Base-by-base conservation (phyloP, 164 flowering plant genomes). In the Vitis vinifera region DNA sequence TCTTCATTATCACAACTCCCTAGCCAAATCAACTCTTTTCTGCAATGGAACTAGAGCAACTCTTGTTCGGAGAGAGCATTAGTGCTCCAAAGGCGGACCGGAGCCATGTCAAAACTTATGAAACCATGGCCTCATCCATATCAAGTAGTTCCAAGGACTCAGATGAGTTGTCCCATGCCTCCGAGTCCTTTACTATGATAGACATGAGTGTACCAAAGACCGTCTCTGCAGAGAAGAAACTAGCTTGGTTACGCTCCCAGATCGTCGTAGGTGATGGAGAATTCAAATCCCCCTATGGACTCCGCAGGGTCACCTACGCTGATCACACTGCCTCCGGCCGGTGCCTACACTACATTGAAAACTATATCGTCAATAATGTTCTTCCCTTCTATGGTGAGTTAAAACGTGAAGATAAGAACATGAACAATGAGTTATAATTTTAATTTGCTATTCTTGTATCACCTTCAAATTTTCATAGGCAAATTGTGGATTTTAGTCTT, bases 311-410 rank as follows among this genome's bases (percentile, higher is more conserved):
- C 19, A 82, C 79, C 2, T 88, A 88, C 57, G 88, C 88, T 27
- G 92, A 88, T 72, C 84, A 80, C 51, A 86, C 89, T 17, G 92
- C 92, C 59, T 73, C 88, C 4, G 92, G 87, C 30, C 77, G 87
- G 5, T 76, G 75, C 17, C 85, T 86, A 60, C 81, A n/a, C 13
- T 86, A 72, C 64, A 77, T 88, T 14, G 92, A 88, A 58, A 60
- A 76, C 51, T 85, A 76, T 68, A 82, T 88, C 76, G 27, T 73
- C 60, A 55, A 71, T 27, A 58, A 76, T 55, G 81, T 86, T 65
- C 90, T 88, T 65, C 87, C 92, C 0, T 83, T 77, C 29, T 88
- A 88, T 48, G 90, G 92, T 88, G 77, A 44, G 56, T 29, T 66
- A 3, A 27, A 16, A 17, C 14, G 4, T 51, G 11, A 10, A 9